Conservation (phyloP, 257 asterid genomes). For the Solanum peruvianum region DNA sequence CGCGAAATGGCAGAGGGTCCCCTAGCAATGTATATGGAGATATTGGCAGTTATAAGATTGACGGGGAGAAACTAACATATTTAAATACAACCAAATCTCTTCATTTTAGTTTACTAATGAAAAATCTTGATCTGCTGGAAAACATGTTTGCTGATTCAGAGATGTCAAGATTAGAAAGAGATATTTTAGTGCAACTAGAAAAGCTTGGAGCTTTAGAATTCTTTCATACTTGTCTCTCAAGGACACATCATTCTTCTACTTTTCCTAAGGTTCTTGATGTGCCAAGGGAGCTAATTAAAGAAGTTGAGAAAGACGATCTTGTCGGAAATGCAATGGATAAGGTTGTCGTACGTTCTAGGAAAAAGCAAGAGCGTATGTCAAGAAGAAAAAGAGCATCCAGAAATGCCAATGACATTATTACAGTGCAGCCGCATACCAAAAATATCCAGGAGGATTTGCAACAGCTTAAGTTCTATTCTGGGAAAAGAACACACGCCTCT, state of each 20-base stretch:
- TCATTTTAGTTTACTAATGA: constrained; percentile 47
- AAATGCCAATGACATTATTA: constrained; percentile 5
- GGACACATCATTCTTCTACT: constrained; percentile 24
- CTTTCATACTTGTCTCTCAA: constrained; percentile 46
- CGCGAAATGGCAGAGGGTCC: constrained; percentile 18
- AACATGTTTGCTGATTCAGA: constrained; percentile 47
- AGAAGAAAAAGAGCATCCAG: constrained; percentile 33
- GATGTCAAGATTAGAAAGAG: constrained; percentile 42
- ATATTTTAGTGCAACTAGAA: constrained; percentile 58
- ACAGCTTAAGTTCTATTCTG: constrained; percentile 7
- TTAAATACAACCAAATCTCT: constrained; percentile 26
- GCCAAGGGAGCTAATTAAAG: constrained; percentile 25
- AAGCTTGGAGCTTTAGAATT: constrained; percentile 70
- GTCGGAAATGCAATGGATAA: constrained; percentile 10
- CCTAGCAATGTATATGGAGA: constrained; percentile 14
- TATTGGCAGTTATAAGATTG: constrained; percentile 2
- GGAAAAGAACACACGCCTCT: constrained; percentile 13
- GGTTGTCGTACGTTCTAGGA: constrained; percentile 45
- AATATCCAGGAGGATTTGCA: constrained; percentile 2
- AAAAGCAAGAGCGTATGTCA: constrained; percentile 37
- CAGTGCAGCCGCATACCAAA: constrained; percentile 5
- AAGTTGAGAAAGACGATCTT: constrained; percentile 7
- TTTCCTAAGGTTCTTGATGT: constrained; percentile 9
- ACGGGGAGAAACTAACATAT: constrained; percentile 12
- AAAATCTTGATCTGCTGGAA: constrained; percentile 58